Evolutionary conservation across 2,329 filamentous ascomycete species (phyloP).

Genomic region (Emmonsiellopsis sp.): DNA sequence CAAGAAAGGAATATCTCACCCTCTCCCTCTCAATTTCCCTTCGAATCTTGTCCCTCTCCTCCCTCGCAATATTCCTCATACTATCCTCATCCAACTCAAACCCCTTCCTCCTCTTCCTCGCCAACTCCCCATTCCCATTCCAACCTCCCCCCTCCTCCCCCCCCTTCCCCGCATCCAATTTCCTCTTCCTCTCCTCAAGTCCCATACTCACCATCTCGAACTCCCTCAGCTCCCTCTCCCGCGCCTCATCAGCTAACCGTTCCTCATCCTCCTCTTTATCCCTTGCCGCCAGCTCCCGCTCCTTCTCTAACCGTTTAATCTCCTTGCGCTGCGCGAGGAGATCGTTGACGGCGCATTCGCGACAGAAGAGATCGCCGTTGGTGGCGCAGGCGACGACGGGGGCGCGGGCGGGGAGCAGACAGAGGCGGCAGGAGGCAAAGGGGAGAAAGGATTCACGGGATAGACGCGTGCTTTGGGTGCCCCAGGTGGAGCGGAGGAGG

Average conservation of each 20-base stretch:
- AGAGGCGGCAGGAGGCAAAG: slow-evolving; percentile 82
- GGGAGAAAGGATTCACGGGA: slow-evolving; percentile 85
- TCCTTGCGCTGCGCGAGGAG: slow-evolving; percentile 88
- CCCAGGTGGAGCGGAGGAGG: slow-evolving; percentile 74
- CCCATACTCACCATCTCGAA: slow-evolving; percentile 83
- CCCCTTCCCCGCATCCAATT: slow-evolving; percentile 22
- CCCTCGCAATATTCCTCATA: slow-evolving; percentile 57
- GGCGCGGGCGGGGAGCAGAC: slow-evolving; percentile 68
- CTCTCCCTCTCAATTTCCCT: slow-evolving; percentile 65
- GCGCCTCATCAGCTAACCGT: slow-evolving; percentile 59
- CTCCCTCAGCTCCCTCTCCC: slow-evolving; percentile 61
- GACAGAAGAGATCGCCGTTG: slow-evolving; percentile 84
- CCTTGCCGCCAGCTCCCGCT: slow-evolving; percentile 51
- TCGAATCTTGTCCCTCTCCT: slow-evolving; percentile 62
- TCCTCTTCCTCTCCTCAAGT: slow-evolving; percentile 25
- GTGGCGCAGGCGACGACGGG: slow-evolving; percentile 75
- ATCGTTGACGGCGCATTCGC: slow-evolving; percentile 85
- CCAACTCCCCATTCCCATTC: slow-evolving; percentile 34
- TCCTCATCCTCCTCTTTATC: slow-evolving; percentile 54
- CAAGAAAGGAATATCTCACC: slow-evolving; percentile 30
- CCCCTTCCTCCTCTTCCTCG: slow-evolving; percentile 60
- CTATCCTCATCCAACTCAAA: slow-evolving; percentile 73
- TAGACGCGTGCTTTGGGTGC: slow-evolving; percentile 71
- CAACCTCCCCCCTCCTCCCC: slow-evolving; percentile 18
- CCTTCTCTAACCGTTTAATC: slow-evolving; percentile 69